Evolutionary conservation across 2,329 filamentous ascomycete species (phyloP).

Genomic region (Coniochaeta prunicola): DNA sequence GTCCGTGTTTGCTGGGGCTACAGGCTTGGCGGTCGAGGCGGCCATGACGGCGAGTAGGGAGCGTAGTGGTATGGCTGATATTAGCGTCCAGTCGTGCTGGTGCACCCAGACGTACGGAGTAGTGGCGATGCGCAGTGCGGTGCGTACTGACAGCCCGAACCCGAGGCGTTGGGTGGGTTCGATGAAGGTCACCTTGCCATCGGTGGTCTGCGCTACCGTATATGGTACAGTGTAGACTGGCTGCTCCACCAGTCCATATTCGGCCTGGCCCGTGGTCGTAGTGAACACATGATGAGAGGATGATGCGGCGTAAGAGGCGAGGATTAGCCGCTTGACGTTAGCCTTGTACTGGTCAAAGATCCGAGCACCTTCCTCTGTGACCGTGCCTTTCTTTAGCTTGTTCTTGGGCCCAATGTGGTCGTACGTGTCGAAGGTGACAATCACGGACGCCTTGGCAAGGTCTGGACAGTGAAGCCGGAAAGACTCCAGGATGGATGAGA

Average conservation of each 20-base stretch:
- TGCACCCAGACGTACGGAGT: constrained; percentile 51
- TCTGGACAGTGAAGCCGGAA: constrained; percentile 33
- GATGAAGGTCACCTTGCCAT: constrained; percentile 37
- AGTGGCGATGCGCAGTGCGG: constrained; percentile 34
- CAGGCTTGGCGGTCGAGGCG: not conserved
- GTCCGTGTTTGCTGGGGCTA: not conserved
- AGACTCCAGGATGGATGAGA: constrained; percentile 37
- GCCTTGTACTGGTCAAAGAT: constrained; percentile 36
- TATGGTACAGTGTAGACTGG: constrained; percentile 29
- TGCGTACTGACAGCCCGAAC: constrained; percentile 46
- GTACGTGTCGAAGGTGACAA: constrained; percentile 46
- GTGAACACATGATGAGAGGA: constrained; percentile 6
- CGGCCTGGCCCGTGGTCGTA: constrained; percentile 27
- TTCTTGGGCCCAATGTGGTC: constrained; percentile 35
- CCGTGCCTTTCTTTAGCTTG: constrained; percentile 46
- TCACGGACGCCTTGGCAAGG: constrained; percentile 33
- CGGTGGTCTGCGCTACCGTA: constrained; percentile 23
- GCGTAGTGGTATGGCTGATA: constrained; percentile 34
- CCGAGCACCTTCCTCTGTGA: constrained; percentile 36
- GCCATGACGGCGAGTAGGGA: constrained; percentile 39
- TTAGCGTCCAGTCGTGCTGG: constrained; percentile 49
- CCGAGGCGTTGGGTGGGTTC: constrained; percentile 39
- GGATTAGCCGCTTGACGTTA: constrained; percentile 35
- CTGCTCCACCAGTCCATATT: constrained; percentile 34
- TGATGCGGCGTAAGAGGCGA: constrained; percentile 14